phyloP scores from a whole-genome alignment of 805 yeast genomes.

The Vanderwaltozyma yarrowii region DNA sequence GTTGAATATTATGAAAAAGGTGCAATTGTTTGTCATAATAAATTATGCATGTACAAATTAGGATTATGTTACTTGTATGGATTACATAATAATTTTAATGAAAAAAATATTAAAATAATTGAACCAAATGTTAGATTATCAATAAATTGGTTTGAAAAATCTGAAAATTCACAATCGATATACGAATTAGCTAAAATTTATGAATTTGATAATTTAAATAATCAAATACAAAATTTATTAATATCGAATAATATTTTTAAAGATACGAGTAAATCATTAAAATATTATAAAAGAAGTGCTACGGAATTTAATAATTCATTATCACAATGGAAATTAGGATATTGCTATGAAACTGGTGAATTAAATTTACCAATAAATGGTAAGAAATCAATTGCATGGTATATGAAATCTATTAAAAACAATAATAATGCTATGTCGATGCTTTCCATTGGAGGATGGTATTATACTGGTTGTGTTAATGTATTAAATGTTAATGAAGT shows the following conservation, averaged over 20 bases:
- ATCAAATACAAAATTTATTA: conserved; percentile 10
- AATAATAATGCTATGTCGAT: conserved; percentile 42
- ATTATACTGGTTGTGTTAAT: conserved; percentile 55
- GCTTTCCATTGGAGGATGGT: conserved; percentile 69
- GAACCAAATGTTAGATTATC: conserved; percentile 21
- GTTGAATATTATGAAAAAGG: conserved; percentile 47
- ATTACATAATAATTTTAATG: conserved; percentile 25
- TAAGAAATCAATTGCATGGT: conserved; percentile 61
- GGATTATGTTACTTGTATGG: conserved; percentile 56
- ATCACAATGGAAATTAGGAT: conserved; percentile 62
- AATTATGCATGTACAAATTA: conserved; percentile 62
- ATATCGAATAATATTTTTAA: conserved; percentile 10
- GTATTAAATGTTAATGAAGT: conserved; percentile 44
- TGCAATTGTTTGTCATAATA: conserved; percentile 46
- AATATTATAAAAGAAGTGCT: conserved; percentile 50
- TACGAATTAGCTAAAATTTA: conserved; percentile 48
- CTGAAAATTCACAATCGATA: conserved; percentile 43
- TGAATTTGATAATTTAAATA: conserved; percentile 35
- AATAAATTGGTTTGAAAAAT: conserved; percentile 42
- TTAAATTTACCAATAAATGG: conserved; percentile 43
- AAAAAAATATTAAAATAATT: conserved; percentile 1
- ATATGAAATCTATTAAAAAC: conserved; percentile 46
- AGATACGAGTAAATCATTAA: conserved; percentile 36
- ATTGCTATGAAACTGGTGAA: conserved; percentile 63
- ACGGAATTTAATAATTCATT: conserved; percentile 46